Conservation (phyloP, 2,329 filamentous ascomycete genomes). For the Neonectria faginata region DNA sequence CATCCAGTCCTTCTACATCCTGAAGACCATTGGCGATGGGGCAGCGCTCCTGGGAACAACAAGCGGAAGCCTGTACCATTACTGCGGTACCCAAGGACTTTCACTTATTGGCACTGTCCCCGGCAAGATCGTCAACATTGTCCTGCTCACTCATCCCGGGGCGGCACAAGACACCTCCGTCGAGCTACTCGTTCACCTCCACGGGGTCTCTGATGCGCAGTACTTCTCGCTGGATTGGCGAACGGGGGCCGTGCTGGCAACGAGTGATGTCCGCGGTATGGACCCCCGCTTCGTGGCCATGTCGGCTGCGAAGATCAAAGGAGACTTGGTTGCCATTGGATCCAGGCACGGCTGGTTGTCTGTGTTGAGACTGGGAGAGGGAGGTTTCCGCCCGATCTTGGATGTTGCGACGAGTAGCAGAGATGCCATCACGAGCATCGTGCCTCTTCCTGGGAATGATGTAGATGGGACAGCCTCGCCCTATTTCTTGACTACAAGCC, state of each 20-base stretch:
- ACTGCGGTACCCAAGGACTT: constrained; percentile 48
- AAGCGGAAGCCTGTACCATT: constrained; percentile 61
- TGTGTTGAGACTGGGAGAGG: constrained; percentile 44
- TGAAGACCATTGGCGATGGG: constrained; percentile 55
- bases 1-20: constrained; percentile 60
- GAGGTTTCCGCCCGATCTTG: constrained; percentile 46
- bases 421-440: constrained; percentile 78
- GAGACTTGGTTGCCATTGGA: constrained; percentile 62
- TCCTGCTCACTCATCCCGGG: constrained; percentile 49
- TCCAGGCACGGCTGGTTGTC: constrained; percentile 65
- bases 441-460: constrained; percentile 54
- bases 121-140: constrained; percentile 65
- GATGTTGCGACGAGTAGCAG: constrained; percentile 56
- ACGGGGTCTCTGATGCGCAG: constrained; percentile 58
- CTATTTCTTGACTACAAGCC: constrained; percentile 77
- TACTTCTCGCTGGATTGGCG: constrained; percentile 55
- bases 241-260: constrained; percentile 45
- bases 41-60: constrained; percentile 62
- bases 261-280: constrained; percentile 52
- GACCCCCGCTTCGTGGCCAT: constrained; percentile 64
- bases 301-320: constrained; percentile 56
- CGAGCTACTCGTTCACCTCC: constrained; percentile 59
- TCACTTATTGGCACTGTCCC: constrained; percentile 53
- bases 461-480: constrained; percentile 29
- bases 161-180: constrained; percentile 21